These are phyloP conservation scores for Leishmania tropica DNA, from an alignment of 208 protist species.

Conservation along the genomic window DNA sequence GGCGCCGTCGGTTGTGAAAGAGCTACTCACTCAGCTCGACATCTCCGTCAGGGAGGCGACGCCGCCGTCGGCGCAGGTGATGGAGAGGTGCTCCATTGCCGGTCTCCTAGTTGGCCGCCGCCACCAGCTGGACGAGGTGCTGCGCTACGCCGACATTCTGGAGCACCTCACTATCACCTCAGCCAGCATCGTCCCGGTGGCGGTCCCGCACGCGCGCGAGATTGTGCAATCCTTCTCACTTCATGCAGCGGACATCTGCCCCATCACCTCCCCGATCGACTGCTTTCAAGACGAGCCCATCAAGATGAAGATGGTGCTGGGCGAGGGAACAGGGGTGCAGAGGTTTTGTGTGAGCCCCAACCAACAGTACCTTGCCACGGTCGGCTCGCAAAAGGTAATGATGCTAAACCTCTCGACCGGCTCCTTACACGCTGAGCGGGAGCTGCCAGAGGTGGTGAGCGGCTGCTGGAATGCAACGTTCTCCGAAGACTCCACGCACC, in stretches of 20 bases:
- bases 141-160: slow-evolving; percentile 63
- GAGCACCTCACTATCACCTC: slow-evolving; percentile 42
- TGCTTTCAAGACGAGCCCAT: slow-evolving; percentile 57
- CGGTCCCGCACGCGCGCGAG: slow-evolving; percentile 47
- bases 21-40: slow-evolving; percentile 34
- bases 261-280: slow-evolving; percentile 69
- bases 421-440: slow-evolving; percentile 34
- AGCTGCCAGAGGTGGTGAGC: slow-evolving; percentile 33
- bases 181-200: slow-evolving; percentile 34
- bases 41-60: slow-evolving; percentile 27
- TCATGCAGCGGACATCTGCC: slow-evolving; percentile 29
- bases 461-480: slow-evolving; percentile 71
- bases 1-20: slow-evolving; percentile 29
- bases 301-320: slow-evolving; percentile 53
- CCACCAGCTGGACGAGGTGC: slow-evolving; percentile 57
- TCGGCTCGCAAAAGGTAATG: slow-evolving; percentile 42
- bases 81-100: slow-evolving; percentile 53
- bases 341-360: slow-evolving; percentile 81
- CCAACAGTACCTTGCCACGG: slow-evolving; percentile 53
- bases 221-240: slow-evolving; percentile 58
- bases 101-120: slow-evolving; percentile 65
- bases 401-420: slow-evolving; percentile 55
- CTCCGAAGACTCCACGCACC: slow-evolving; percentile 48
- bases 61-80: slow-evolving; percentile 29
- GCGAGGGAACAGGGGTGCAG: slow-evolving; percentile 63